Evolutionary conservation across 2,329 filamentous ascomycete species (phyloP).

Genomic region (Claviceps sp.): DNA sequence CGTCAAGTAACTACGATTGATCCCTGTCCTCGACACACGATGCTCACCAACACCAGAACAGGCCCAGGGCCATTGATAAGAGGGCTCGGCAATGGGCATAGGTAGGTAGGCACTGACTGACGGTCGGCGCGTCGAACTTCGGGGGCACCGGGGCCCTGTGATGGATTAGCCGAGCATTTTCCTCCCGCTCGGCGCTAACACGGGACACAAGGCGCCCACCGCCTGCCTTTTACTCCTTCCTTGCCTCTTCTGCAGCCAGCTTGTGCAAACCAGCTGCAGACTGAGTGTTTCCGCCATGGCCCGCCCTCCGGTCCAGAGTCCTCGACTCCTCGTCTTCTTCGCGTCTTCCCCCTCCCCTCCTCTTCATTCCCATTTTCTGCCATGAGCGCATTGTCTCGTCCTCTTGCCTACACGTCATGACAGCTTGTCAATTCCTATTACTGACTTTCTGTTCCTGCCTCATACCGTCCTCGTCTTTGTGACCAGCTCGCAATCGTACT

Average conservation of each 20-base stretch:
- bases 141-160: neutral
- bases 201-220: no score
- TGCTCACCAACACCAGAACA: no score
- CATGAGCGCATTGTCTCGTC: slow-evolving; percentile 5
- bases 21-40: no score
- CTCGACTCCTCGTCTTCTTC: neutral
- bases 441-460: slow-evolving; percentile 3
- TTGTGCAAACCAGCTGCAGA: neutral
- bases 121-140: no score
- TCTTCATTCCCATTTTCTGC: slow-evolving; percentile 2
- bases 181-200: neutral
- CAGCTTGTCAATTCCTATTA: slow-evolving; percentile 4
- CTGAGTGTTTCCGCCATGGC: slow-evolving; percentile 2
- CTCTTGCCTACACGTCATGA: slow-evolving; percentile 9
- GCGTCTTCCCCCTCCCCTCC: slow-evolving; percentile 4
- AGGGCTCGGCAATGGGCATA: no score
- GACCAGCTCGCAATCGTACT: slow-evolving; percentile 7
- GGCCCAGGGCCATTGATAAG: no score
- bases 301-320: neutral
- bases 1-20: no score
- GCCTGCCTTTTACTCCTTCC: no score
- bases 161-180: slow-evolving; percentile 6
- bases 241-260: neutral
- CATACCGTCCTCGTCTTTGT: slow-evolving; percentile 5
- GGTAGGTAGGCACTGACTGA: no score